Conservation (phyloP, 495 filamentous ascomycete genomes). For the Apodospora peruviana region DNA sequence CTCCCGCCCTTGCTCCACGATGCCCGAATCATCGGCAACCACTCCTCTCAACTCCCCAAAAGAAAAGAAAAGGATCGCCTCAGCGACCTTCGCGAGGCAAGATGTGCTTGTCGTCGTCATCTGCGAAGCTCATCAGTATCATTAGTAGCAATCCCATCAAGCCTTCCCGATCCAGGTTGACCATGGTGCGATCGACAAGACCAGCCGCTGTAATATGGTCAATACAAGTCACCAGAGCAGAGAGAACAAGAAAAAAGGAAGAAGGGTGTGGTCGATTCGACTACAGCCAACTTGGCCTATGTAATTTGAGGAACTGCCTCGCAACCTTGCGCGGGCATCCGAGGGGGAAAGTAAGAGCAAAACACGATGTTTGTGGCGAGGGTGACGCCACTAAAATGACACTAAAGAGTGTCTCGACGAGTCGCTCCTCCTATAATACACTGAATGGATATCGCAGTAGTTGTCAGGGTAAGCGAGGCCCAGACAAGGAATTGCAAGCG, state of each 20-base stretch:
- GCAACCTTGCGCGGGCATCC: too few species aligned
- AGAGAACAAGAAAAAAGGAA: conserved; percentile 6
- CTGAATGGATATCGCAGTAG: too few species aligned
- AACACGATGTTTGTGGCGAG: background rate
- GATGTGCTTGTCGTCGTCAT: background rate
- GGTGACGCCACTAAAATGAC: conserved; percentile 1
- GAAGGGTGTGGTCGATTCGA: conserved; percentile 7
- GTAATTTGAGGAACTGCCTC: background rate
- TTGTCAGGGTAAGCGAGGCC: too few species aligned
- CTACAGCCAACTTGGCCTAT: conserved; percentile 12
- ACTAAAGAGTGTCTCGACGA: too few species aligned
- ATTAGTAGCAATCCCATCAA: too few species aligned
- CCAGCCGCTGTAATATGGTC: background rate
- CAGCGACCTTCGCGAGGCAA: background rate
- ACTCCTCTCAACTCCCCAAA: background rate
- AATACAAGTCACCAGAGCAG: conserved; percentile 8
- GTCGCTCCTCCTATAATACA: too few species aligned
- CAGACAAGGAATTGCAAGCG: too few species aligned
- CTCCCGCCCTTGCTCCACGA: background rate
- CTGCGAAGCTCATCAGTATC: background rate
- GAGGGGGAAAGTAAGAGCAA: background rate
- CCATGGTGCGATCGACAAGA: background rate
- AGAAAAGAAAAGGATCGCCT: background rate
- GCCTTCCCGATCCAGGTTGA: too few species aligned
- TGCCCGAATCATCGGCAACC: background rate